Percentiles rank a stretch among this genome's conserved stretches.
Conservation (phyloP, 805 yeast genomes). For the Saturnispora galanensis region DNA sequence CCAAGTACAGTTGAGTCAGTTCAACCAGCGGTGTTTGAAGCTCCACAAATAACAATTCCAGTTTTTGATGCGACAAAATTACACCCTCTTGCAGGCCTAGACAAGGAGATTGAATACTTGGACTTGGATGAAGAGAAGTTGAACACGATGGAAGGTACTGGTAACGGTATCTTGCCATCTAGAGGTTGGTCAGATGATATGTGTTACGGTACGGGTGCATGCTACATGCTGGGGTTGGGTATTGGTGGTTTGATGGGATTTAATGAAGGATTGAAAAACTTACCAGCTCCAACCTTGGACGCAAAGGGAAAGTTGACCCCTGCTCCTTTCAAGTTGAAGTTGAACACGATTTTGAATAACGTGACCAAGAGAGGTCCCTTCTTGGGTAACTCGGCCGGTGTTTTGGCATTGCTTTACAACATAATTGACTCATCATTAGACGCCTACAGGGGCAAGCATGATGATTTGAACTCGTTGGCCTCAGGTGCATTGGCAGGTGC, state of each 20-base stretch:
- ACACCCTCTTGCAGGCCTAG: slow-evolving; percentile 90
- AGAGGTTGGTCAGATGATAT: slow-evolving; percentile 97
- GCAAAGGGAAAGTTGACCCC: slow-evolving; percentile 40
- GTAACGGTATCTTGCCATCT: slow-evolving; percentile 82
- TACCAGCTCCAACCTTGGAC: slow-evolving; percentile 52
- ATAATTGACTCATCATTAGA: slow-evolving; percentile 73
- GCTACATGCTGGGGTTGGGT: slow-evolving; percentile 78
- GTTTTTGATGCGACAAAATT: slow-evolving; percentile 60
- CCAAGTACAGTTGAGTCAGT: not conserved
- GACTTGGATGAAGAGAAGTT: slow-evolving; percentile 82
- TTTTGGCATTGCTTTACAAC: slow-evolving; percentile 82
- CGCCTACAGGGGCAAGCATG: slow-evolving; percentile 79
- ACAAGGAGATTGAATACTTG: slow-evolving; percentile 78
- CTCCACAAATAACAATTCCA: slow-evolving; percentile 11
- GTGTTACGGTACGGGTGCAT: slow-evolving; percentile 96
- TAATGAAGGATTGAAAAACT: slow-evolving; percentile 70
- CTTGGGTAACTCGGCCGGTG: slow-evolving; percentile 92
- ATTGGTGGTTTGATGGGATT: slow-evolving; percentile 85
- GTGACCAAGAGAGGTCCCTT: slow-evolving; percentile 94
- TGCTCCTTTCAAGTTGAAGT: slow-evolving; percentile 69
- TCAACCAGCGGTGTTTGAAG: slow-evolving; percentile 2
- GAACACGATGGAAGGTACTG: slow-evolving; percentile 68
- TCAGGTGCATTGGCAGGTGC: slow-evolving; percentile 95
- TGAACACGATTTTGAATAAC: slow-evolving; percentile 85
- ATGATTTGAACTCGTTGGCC: slow-evolving; percentile 68